Conservation (phyloP, 306 rosid species). For the Rosa chinensis region DNA sequence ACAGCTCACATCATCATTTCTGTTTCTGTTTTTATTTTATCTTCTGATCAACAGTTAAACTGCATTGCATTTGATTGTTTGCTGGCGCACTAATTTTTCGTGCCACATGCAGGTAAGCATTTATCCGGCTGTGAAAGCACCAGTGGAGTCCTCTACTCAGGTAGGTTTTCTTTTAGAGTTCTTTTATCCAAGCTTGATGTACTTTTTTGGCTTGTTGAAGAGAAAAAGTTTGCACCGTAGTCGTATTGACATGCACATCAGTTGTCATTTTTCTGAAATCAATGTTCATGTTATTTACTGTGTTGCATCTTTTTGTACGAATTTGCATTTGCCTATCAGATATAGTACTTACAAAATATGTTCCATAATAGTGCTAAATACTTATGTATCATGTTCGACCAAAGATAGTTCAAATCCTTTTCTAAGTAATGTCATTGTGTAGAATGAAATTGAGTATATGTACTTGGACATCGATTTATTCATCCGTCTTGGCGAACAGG, state of each 20-base stretch:
- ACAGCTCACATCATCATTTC: background rate
- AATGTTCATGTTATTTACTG: background rate
- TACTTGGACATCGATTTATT: background rate
- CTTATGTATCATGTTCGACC: background rate
- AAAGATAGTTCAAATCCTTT: background rate
- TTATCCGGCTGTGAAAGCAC: conserved; percentile 91
- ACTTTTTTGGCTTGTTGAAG: background rate
- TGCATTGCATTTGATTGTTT: conserved; percentile 17
- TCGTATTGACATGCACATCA: background rate
- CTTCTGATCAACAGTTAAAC: background rate
- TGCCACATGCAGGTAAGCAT: conserved; percentile 71
- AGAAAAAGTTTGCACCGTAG: background rate
- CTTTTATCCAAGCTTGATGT: background rate
- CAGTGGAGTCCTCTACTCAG: conserved; percentile 77
- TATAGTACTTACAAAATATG: background rate
- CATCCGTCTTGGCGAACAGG: conserved; percentile 37
- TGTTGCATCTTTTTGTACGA: background rate
- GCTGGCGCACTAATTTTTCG: conserved; percentile 24
- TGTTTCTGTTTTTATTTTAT: background rate
- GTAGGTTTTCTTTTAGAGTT: conserved; percentile 32
- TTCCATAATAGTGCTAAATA: background rate
- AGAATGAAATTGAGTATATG: background rate
- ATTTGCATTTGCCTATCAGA: background rate
- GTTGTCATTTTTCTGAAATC: background rate
- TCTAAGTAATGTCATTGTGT: background rate